Percentiles rank a stretch among this genome's conserved stretches.
Evolutionary conservation across 129 eudicot genomes (phyloP).

Genomic region (Saposhnikovia divaricata): DNA sequence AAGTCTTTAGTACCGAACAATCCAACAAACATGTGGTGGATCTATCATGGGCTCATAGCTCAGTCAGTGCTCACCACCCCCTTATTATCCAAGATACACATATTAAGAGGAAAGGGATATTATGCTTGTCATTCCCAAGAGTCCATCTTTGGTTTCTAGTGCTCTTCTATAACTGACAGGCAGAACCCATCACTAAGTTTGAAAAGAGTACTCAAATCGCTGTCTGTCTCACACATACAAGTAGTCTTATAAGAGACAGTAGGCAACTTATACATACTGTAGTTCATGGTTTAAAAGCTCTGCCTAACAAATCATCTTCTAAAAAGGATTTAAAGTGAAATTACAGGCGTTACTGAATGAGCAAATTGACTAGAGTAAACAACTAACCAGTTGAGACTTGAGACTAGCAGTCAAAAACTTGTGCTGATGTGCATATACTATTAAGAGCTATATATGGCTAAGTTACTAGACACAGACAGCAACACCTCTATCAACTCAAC

Average conservation of each 20-base stretch:
- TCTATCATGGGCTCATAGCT: background rate
- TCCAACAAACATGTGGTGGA: background rate
- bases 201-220: background rate
- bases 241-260: background rate
- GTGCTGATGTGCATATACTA: background rate
- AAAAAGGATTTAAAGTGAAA: background rate
- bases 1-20: background rate
- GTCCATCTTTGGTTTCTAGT: background rate
- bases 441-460: background rate
- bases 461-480: background rate
- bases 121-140: constrained; percentile 1
- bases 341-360: background rate
- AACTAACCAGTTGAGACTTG: background rate
- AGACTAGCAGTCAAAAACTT: background rate
- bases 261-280: background rate
- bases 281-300: background rate
- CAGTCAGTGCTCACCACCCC: background rate
- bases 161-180: background rate
- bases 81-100: background rate
- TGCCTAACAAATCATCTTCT: background rate
- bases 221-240: background rate
- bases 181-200: background rate
- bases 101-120: background rate
- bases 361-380: background rate
- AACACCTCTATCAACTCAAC: background rate